Conservation (phyloP, 2,329 filamentous ascomycete species). For the Ceratocystis papillata region DNA sequence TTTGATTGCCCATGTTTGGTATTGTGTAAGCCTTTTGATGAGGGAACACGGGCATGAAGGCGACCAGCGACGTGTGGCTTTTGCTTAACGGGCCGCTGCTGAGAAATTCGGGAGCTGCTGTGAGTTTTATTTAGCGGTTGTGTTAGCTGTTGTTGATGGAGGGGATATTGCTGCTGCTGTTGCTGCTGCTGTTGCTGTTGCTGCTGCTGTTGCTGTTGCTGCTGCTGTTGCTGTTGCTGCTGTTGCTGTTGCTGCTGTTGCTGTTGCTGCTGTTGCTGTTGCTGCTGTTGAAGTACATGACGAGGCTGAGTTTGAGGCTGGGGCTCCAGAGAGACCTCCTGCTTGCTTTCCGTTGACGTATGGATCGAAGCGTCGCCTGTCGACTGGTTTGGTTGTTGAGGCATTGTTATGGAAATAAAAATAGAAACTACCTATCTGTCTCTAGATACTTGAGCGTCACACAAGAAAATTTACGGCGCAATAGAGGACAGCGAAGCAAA, state of each 20-base stretch:
- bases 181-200: constrained; percentile 1
- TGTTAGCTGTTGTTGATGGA: background rate
- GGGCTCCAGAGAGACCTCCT: background rate
- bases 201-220: too few relatives aligned
- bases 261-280: constrained; percentile 9
- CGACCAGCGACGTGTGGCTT: constrained; percentile 23
- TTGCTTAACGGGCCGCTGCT: constrained; percentile 23
- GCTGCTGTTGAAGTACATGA: background rate
- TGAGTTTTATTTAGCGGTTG: background rate
- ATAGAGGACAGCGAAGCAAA: background rate
- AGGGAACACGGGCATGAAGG: constrained; percentile 22
- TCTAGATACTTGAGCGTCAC: constrained; percentile 1
- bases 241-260: constrained; percentile 6
- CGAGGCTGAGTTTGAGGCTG: constrained; percentile 7
- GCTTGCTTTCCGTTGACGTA: constrained; percentile 2
- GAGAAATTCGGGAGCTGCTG: constrained; percentile 21
- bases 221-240: background rate
- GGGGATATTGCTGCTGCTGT: background rate
- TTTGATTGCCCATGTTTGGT: constrained; percentile 21
- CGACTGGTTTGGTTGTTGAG: background rate
- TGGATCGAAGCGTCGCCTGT: background rate
- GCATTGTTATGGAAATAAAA: constrained; percentile 10
- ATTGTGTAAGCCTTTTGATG: constrained; percentile 22
- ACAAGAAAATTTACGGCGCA: background rate
- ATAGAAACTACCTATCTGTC: constrained; percentile 13